Evolutionary conservation across 2,329 filamentous ascomycete species (phyloP).

Genomic region (Aspergillus sp.): DNA sequence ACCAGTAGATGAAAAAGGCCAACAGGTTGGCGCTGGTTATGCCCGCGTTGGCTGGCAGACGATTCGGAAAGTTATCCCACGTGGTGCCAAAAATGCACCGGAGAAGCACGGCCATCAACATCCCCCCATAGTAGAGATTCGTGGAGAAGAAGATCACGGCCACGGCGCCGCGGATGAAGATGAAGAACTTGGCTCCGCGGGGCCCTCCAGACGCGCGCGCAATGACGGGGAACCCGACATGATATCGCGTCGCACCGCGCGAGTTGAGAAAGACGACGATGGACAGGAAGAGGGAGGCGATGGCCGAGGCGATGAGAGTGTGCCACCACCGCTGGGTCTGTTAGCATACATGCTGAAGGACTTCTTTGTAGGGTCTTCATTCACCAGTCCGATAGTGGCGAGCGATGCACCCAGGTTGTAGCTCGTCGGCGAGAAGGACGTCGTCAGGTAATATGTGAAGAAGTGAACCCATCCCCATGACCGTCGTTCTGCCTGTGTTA

Average conservation of each 20-base stretch:
- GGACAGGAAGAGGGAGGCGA: background rate
- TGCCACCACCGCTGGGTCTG: background rate
- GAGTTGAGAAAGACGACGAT: background rate
- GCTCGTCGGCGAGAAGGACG: constrained; percentile 7
- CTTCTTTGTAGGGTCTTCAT: constrained; percentile 7
- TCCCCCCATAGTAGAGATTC: constrained; percentile 30
- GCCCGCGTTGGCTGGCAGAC: background rate
- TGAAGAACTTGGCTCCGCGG: constrained; percentile 34
- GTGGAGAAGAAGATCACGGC: constrained; percentile 25
- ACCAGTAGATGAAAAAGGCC: constrained; percentile 8
- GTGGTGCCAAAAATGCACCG: constrained; percentile 21
- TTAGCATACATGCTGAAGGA: background rate
- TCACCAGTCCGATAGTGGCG: background rate
- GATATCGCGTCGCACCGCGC: background rate
- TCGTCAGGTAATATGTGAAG: constrained; percentile 9
- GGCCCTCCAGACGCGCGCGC: background rate
- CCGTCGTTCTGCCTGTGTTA: background rate
- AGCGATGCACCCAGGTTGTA: constrained; percentile 7
- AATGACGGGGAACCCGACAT: background rate
- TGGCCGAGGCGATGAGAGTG: background rate
- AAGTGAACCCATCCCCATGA: constrained; percentile 5
- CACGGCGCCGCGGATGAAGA: constrained; percentile 30
- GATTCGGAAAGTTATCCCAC: constrained; percentile 4
- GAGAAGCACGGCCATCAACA: constrained; percentile 36
- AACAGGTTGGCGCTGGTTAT: constrained; percentile 1